Evolutionary conservation across 495 filamentous ascomycete genomes (phyloP).

Genomic region (Aspergillus cristatus): DNA sequence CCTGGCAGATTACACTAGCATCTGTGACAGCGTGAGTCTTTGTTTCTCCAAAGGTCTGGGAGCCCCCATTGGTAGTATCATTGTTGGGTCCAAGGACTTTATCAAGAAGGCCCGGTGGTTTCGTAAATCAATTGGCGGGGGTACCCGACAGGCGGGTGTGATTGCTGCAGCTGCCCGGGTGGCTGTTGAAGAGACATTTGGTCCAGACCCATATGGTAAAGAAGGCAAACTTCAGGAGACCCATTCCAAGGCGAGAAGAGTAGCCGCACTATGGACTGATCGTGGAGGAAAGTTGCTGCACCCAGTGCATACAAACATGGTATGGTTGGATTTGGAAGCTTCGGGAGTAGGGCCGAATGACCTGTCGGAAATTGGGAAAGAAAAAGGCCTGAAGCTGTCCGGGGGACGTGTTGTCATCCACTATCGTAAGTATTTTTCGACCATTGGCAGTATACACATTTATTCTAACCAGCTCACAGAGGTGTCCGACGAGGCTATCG

Average conservation of each 20-base stretch:
- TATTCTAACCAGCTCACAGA: conserved; percentile 28
- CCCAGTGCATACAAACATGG: conserved; percentile 76
- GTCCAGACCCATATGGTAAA: conserved; percentile 46
- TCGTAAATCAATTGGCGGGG: conserved; percentile 78
- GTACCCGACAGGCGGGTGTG: conserved; percentile 58
- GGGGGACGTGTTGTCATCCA: conserved; percentile 36
- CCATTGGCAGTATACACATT: background rate
- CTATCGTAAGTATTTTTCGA: conserved; percentile 32
- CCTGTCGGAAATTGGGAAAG: conserved; percentile 27
- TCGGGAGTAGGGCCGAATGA: conserved; percentile 36
- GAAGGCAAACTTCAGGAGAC: conserved; percentile 53
- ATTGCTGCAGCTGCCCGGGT: conserved; percentile 39
- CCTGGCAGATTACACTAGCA: conserved; percentile 56
- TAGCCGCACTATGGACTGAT: conserved; percentile 54
- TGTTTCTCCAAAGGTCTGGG: conserved; percentile 89
- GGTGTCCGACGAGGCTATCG: conserved; percentile 35
- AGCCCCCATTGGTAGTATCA: conserved; percentile 75
- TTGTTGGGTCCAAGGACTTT: conserved; percentile 56
- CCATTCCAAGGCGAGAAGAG: conserved; percentile 55
- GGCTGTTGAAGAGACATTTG: conserved; percentile 51
- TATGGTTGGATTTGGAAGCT: conserved; percentile 72
- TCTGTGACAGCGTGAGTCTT: conserved; percentile 73
- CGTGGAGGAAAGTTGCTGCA: conserved; percentile 39
- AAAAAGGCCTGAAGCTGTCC: conserved; percentile 29
- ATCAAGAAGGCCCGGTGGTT: conserved; percentile 70